Conservation (phyloP, 2,329 filamentous ascomycete genomes). For the Daldinia sp. region DNA sequence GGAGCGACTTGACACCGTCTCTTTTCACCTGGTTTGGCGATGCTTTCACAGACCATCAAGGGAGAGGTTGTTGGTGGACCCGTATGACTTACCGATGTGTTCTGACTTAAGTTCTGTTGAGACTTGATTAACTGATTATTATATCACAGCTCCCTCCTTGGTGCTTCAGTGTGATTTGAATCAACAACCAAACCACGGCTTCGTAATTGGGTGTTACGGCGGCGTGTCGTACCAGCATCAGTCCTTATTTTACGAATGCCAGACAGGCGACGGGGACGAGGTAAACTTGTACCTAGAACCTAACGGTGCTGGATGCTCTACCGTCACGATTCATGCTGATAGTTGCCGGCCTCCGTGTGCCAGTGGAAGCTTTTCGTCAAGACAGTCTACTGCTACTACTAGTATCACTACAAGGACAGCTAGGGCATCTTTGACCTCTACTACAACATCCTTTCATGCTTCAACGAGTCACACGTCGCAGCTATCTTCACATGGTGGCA, state of each 20-base stretch:
- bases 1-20: constrained; percentile 60
- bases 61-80: constrained; percentile 73
- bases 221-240: constrained; percentile 64
- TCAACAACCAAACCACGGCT: constrained; percentile 64
- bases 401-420: background rate
- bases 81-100: constrained; percentile 52
- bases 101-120: background rate
- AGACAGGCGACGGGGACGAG: constrained; percentile 65
- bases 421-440: background rate
- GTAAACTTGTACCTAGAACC: constrained; percentile 66
- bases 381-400: constrained; percentile 33
- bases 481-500: constrained; percentile 10
- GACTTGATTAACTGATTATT: constrained; percentile 31
- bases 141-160: constrained; percentile 62
- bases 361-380: constrained; percentile 53
- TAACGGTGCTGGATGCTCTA: constrained; percentile 60
- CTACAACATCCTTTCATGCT: background rate
- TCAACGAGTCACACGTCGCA: background rate
- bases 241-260: constrained; percentile 70
- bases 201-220: constrained; percentile 66
- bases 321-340: constrained; percentile 60
- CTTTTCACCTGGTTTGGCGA: constrained; percentile 67
- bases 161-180: constrained; percentile 72
- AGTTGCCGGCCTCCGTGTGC: constrained; percentile 51
- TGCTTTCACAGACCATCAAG: constrained; percentile 67